Evolutionary conservation across 306 rosid genomes (phyloP), one percentile per base, ranked within the genome.

Genomic region (Sphenostylis stenocarpa): DNA sequence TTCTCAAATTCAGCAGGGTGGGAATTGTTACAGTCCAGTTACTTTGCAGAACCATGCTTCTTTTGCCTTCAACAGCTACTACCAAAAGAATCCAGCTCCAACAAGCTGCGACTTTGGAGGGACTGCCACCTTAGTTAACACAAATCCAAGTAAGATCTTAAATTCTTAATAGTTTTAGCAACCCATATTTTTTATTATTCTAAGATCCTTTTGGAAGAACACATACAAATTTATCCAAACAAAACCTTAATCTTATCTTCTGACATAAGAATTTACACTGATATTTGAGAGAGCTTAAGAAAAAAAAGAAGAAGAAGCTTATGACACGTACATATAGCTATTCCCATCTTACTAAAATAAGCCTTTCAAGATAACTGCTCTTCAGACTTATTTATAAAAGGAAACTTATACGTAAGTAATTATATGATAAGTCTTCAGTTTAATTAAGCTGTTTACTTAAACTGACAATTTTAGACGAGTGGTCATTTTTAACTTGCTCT

Each of bases 31-130:
- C 76, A 86, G 77, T 79, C 99, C 99, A 11, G 85, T 70, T 71
- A 73, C 90, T 72, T 81, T 96, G 65, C 90, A 92, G 83, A 91
- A 82, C 80, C 99, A 96, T 77, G 98, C 99, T 79, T 96, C 98
- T 36, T 88, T 60, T 80, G 99, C 98, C 19, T 96, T 96, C 90
- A 96, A 96, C 52, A 89, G 89, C 89, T 96, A 96, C 83, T 96
- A 88, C 63, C 97, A 96, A 65, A 96, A 91, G 87, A 84, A 91
- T 83, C 99, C 97, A 23, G 79, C 81, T 1, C 80, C 97, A 36
- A 89, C 97, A 33, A 89, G 98, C 84, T 96, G 99, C 60, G 94
- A 96, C 73, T 96, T 96, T 76, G 96, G 97, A 79, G 98, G 98
- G n/a, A 14, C 84, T 71, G 98, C 98, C 52, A 64, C 88, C 61